Evolutionary conservation across 2,329 filamentous ascomycete species (phyloP), one percentile per base, ranked within the genome.

Genomic region (Venturia oleaginea): DNA sequence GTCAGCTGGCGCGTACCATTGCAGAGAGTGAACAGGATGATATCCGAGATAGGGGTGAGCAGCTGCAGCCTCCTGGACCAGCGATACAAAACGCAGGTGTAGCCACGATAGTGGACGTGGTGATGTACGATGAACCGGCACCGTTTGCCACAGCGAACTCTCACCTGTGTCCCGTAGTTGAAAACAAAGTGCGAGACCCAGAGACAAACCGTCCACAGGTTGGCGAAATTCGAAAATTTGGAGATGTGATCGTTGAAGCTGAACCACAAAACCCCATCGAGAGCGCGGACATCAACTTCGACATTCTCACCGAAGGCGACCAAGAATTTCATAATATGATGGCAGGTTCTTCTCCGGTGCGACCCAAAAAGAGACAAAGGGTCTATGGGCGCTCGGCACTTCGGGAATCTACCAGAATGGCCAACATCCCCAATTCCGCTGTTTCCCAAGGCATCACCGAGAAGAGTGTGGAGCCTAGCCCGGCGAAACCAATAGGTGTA

Each of bases 241-340:
- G 40, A 27, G 42, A 48, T 8, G 13, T 51, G 17, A 24, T 19
- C 7, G 24, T 42, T 17, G 46, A 40, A 59, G n/a, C 46, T 5
- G 27, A 34, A 55, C 27, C 55, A 22, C 72, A 70, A n/a, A 72
- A 70, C n/a, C 64, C 76, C 11, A 68, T 71, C 8, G 75, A 77
- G 19, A 75, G 76, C 34, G 71, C 72, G 10, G 73, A 60, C 27
- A 24, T 60, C n/a, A 43, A 60, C 74, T 42, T 76, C 43, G 69
- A 73, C 61, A 68, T 76, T 30, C 69, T 75, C 66, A 76, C 67
- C 37, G 76, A 64, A 68, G 76, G 72, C 66, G 77, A 78, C 54
- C 70, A 74, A 17, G 67, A 71, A 7, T 70, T 73, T 46, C 69
- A 74, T 22, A 68, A 70, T 0, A 66, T 70, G n/a, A 68, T 72